Conservation (phyloP, 1,284 basidiomycete species). For the Xerocomus cyaneibrunnescens region DNA sequence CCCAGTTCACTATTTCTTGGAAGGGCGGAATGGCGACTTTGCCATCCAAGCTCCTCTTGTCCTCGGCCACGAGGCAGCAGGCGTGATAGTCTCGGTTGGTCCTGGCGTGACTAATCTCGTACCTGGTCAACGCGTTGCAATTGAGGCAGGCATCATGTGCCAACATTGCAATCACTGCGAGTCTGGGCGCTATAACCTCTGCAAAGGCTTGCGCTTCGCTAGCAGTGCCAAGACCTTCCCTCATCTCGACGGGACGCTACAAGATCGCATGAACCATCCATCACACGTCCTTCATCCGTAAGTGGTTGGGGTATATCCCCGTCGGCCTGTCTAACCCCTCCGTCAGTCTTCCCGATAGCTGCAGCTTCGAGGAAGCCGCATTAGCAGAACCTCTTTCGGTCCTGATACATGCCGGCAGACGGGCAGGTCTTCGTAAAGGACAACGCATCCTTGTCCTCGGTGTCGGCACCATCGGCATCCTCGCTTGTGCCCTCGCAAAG, state of each 20-base stretch:
- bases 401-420: slow-evolving; percentile 78
- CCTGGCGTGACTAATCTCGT: slow-evolving; percentile 63
- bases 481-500: slow-evolving; percentile 79
- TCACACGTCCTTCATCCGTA: slow-evolving; percentile 83
- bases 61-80: slow-evolving; percentile 91
- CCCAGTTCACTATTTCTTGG: slow-evolving; percentile 85
- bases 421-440: slow-evolving; percentile 58
- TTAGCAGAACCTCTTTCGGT: slow-evolving; percentile 92
- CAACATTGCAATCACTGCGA: slow-evolving; percentile 65
- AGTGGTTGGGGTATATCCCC: slow-evolving; percentile 35
- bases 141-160: slow-evolving; percentile 93
- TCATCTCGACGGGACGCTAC: slow-evolving; percentile 90
- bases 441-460: slow-evolving; percentile 86
- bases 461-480: slow-evolving; percentile 88
- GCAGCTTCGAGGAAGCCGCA: slow-evolving; percentile 77
- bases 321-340: slow-evolving; percentile 13
- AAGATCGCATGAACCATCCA: slow-evolving; percentile 87
- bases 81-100: slow-evolving; percentile 75
- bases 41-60: slow-evolving; percentile 80
- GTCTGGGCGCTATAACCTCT: slow-evolving; percentile 91
- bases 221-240: slow-evolving; percentile 90
- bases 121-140: slow-evolving; percentile 88
- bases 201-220: slow-evolving; percentile 86
- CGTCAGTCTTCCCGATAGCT: slow-evolving; percentile 70
- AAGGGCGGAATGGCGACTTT: slow-evolving; percentile 92